Evolutionary conservation across 1,284 basidiomycete species (phyloP).

Genomic region (Puccinia hordei): DNA sequence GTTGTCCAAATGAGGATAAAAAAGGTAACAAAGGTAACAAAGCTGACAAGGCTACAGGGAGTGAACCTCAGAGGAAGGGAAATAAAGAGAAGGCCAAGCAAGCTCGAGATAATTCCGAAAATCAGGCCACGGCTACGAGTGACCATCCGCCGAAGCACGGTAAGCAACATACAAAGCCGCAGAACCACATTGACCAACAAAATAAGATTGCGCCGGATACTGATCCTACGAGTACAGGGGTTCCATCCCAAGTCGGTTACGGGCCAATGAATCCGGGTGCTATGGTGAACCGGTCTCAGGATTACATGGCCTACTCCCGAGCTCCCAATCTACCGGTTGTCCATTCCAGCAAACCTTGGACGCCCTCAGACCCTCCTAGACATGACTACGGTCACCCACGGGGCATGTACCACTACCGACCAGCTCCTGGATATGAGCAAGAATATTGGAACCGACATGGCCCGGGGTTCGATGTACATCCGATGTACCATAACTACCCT

Average conservation of each 20-base stretch:
- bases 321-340: not conserved
- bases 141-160: not conserved
- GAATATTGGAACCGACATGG: conserved; percentile 3
- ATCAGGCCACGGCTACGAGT: not conserved
- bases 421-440: conserved; percentile 3
- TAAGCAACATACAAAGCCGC: not conserved
- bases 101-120: conserved; percentile 5
- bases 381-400: not conserved
- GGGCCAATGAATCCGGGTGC: not conserved
- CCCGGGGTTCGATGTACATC: not conserved
- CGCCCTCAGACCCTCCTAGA: conserved; percentile 1
- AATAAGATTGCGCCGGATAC: not conserved
- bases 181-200: not conserved
- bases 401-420: conserved; percentile 5
- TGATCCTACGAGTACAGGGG: not conserved
- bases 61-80: conserved; percentile 6
- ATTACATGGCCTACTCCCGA: not conserved
- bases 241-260: not conserved
- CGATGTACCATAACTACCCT: conserved; percentile 23
- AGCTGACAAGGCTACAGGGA: conserved; percentile 6
- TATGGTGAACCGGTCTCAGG: not conserved
- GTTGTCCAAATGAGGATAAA: not conserved
- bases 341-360: conserved; percentile 5
- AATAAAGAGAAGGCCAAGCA: not conserved
- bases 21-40: conserved; percentile 21